A percentile compares a stretch with the other conserved stretches of the same genome.
These are phyloP conservation scores for Cladosporium sp. DNA, from an alignment of 2,329 filamentous ascomycete species.

Conservation along the genomic window DNA sequence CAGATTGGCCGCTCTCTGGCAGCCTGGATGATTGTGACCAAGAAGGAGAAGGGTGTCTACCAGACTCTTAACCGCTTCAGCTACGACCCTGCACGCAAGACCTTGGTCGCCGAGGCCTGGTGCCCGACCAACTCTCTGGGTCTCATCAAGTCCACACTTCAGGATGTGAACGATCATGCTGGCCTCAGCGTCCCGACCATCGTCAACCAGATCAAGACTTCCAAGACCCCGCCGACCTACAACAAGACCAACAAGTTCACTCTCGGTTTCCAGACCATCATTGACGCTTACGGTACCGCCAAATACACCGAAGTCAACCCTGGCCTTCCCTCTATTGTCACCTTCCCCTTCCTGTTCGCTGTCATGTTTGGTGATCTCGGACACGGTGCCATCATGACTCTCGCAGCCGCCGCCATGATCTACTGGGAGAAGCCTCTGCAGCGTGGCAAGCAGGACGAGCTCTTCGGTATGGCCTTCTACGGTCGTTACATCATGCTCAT, in stretches of 20 bases:
- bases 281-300: conserved; percentile 95
- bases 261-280: conserved; percentile 96
- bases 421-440: conserved; percentile 86
- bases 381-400: conserved; percentile 85
- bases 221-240: conserved; percentile 96
- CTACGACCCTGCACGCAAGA: conserved; percentile 93
- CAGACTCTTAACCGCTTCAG: conserved; percentile 94
- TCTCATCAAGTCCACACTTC: conserved; percentile 86
- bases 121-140: conserved; percentile 88
- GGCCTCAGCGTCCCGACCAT: conserved; percentile 97
- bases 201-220: conserved; percentile 95
- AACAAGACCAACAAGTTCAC: conserved; percentile 99
- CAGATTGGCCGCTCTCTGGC: conserved; percentile 91
- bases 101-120: conserved; percentile 96
- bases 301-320: conserved; percentile 98
- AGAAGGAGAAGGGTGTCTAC: conserved; percentile 98
- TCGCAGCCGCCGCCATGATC: conserved; percentile 86
- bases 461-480: conserved; percentile 98
- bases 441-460: conserved; percentile 89
- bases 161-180: conserved; percentile 94
- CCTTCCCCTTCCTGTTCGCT: conserved; percentile 98
- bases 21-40: conserved; percentile 95
- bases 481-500: conserved; percentile 97
- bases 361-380: conserved; percentile 99
- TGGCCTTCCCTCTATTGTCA: conserved; percentile 90